A percentile compares a stretch with the other conserved stretches of the same genome.
Evolutionary conservation across 2,329 filamentous ascomycete species (phyloP).

Genomic region (Mollisiaceae sp.): DNA sequence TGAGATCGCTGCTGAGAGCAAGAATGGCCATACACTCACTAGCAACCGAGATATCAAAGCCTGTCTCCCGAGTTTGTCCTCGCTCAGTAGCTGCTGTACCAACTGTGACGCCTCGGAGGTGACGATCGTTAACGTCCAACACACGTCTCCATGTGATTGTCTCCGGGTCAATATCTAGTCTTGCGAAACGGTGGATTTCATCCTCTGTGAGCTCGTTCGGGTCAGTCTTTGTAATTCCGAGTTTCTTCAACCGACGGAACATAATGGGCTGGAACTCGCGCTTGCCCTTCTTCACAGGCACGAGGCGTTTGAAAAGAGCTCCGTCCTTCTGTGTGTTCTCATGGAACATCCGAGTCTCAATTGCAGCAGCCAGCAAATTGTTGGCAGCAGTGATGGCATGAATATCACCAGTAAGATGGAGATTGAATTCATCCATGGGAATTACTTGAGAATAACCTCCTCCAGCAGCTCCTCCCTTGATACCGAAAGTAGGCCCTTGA

Average conservation of each 20-base stretch:
- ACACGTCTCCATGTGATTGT: conserved; percentile 98
- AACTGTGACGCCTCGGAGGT: conserved; percentile 86
- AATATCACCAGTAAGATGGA: conserved; percentile 96
- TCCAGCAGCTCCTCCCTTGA: conserved; percentile 96
- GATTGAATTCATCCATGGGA: conserved; percentile 99
- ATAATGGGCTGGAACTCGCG: conserved; percentile 87
- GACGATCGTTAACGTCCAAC: conserved; percentile 94
- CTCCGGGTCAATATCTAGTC: conserved; percentile 93
- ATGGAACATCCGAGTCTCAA: conserved; percentile 98
- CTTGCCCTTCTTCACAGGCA: conserved; percentile 89
- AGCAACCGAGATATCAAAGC: conserved; percentile 97
- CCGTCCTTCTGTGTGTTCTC: conserved; percentile 94
- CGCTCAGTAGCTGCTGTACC: conserved; percentile 90
- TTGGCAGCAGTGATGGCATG: conserved; percentile 97
- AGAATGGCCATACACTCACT: conserved; percentile 99
- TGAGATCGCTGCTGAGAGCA: conserved; percentile 84
- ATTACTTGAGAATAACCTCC: conserved; percentile 99
- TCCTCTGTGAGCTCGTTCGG: conserved; percentile 90
- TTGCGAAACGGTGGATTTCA: conserved; percentile 86
- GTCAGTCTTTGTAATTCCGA: conserved; percentile 94
- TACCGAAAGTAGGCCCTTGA: conserved; percentile 97
- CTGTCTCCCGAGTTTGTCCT: conserved; percentile 84
- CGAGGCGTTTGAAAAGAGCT: conserved; percentile 83
- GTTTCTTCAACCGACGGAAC: conserved; percentile 91
- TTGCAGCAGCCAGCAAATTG: conserved; percentile 93